Base-by-base conservation (phyloP, 768 basidiomycete genomes). In the Coprinopsis sp. region DNA sequence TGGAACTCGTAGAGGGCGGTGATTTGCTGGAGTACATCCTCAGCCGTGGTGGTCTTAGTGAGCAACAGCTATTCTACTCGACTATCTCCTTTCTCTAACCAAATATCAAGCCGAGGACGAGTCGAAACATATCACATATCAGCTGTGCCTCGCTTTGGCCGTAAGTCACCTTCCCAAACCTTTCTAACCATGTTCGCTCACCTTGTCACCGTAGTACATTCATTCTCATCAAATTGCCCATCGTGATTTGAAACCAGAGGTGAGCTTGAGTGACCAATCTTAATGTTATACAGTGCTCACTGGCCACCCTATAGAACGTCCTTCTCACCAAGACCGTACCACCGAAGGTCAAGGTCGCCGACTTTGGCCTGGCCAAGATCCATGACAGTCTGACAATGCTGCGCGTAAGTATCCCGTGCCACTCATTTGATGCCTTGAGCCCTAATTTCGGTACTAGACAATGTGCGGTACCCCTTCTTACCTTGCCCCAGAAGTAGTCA, bases 401-500 rank as follows among this genome's bases (percentile, higher is more conserved):
- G 11, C 76, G 76, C 53, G 90, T 91, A 52, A 13, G 80, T 63
- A 23, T n/a, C 30, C 11, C 16, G 29, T 21, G 16, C 34, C 22
- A 14, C 18, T 40, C 12, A 11, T 21, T 14, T n/a, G 22, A 34
- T 60, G 33, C 55, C 24, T 21, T 18, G 28, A 25, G 27, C 31
- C 21, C 6, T 28, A 5, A 6, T 30, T 11, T 27, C 18, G 16
- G 4, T 46, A 24, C 13, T 57, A 88, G 81, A 95, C 94, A 0
- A 91, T 94, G 87, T 97, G 95, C 56, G 95, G 95, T 3, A 99
- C 96, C 0, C 95, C 95, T 0, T 83, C 81, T 54, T 97, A 97
- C 61, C 81, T 96, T 4, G 93, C 92, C 1, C 91, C 91, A 1
- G 94, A 97, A 55, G 91, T 99, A 25, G 87, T 97, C 39, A 69